Base-by-base conservation (phyloP, 148 eudicot genomes). In the Persicaria maculosa region DNA sequence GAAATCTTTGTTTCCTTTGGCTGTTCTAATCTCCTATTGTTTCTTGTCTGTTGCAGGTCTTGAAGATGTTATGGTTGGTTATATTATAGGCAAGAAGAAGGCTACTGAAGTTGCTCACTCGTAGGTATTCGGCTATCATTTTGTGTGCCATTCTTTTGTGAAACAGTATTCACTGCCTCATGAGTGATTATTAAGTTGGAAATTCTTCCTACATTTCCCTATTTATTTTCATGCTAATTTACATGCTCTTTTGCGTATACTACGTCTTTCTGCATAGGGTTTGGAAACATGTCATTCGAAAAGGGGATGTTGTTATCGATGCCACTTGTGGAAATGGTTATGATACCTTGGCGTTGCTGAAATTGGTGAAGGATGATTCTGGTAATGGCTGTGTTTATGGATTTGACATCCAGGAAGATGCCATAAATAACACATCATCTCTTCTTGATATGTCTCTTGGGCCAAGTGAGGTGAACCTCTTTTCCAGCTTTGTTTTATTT, bases 301-400 rank as follows among this genome's bases (percentile, higher is more conserved):
- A 87, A 68, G 98, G 97, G 52, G 98, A 90, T 78, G 75, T 75
- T 57, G 93, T 88, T 74, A 79, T 94, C 69, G 98, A 94, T 84
- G 97, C 98, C 77, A 94, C 98, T 74, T 94, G 98, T 80, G 98
- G 98, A 75, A 94, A 91, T 76, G 98, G 98, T 69, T 72, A 88
- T 80, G 98, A 94, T 80, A 94, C 98, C 44, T 79, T 94, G 79
- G 97, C 93, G 69, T 78, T 94, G 90, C 77, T 83, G 31, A 85
- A 86, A 57, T 76, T 94, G 89, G 84, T 87, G 45, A 85, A 83
- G 76, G 89, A 86, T 76, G 82, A 82, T 71, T 74, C 79, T 43
- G 47, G 64, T 40, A 74, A 15, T 7, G 94, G 98, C 55, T 87
- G 83, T 75, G 96, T 94, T 55, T 94, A 83, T 77, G 93, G 89